Conservation (phyloP, 257 asterid genomes). For the Striga asiatica region DNA sequence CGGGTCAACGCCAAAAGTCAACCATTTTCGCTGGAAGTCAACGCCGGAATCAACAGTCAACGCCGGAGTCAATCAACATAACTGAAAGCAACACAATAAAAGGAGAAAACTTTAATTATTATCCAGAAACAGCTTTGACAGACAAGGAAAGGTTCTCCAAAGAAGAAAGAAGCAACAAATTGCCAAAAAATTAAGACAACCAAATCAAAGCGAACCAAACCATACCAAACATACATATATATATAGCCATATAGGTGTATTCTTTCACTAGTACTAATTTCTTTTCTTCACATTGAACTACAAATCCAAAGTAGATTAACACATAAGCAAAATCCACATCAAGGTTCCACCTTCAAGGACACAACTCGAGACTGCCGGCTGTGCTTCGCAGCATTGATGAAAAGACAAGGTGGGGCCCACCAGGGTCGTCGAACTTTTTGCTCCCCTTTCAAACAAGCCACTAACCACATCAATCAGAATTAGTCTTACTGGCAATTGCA, state of each 20-base stretch:
- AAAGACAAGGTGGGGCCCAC: constrained; percentile 96
- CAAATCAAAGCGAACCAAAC: no score
- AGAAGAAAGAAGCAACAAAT: constrained; percentile 24
- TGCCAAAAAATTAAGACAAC: constrained; percentile 18
- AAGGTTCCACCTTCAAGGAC: constrained; percentile 92
- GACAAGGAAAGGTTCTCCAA: constrained; percentile 28
- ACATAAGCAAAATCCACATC: constrained; percentile 33
- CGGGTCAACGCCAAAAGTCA: no score
- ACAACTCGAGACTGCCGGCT: constrained; percentile 92
- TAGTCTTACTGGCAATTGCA: constrained; percentile 6
- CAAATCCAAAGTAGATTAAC: constrained; percentile 10
- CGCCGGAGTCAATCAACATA: no score
- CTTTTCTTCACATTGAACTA: constrained; percentile 11
- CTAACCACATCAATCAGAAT: constrained; percentile 23
- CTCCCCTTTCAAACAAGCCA: constrained; percentile 99
- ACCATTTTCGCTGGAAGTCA: no score
- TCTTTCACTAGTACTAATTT: constrained; percentile 16
- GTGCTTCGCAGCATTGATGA: constrained; percentile 61
- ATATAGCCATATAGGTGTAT: background rate
- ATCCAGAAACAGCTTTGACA: constrained; percentile 15
- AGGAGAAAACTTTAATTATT: constrained; percentile 1
- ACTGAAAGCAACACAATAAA: no score
- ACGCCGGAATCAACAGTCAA: no score
- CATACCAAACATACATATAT: background rate
- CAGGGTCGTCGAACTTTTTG: constrained; percentile 86